Evolutionary conservation across 2,329 filamentous ascomycete species (phyloP).

Genomic region (Whalleya microplaca): DNA sequence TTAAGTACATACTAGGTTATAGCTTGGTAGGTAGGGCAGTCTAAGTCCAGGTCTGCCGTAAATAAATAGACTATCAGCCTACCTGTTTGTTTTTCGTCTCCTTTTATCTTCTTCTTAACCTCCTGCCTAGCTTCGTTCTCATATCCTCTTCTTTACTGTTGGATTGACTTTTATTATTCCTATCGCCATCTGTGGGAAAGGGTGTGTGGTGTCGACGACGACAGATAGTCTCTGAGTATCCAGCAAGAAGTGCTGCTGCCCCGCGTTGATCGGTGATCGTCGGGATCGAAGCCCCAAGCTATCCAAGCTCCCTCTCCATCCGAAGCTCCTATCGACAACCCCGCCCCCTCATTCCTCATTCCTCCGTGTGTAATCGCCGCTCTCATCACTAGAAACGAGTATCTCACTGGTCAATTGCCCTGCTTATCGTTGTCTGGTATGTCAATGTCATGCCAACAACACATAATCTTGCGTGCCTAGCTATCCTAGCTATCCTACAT

Average conservation of each 20-base stretch:
- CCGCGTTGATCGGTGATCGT: conserved; percentile 26
- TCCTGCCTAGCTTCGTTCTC: no score
- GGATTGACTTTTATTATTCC: no score
- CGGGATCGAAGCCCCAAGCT: conserved; percentile 18
- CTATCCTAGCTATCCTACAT: background rate
- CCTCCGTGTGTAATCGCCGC: background rate
- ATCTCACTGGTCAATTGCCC: background rate
- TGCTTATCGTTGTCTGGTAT: conserved; percentile 3
- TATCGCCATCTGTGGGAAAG: background rate
- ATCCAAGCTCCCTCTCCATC: conserved; percentile 7
- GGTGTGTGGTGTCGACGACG: background rate
- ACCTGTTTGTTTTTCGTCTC: background rate
- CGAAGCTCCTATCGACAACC: conserved; percentile 14
- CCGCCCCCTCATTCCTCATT: conserved; percentile 24
- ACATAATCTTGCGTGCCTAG: background rate
- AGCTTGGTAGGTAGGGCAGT: no score
- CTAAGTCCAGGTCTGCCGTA: background rate
- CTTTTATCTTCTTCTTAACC: background rate
- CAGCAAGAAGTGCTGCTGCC: no score
- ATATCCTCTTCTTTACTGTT: no score
- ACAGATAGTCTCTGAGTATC: no score
- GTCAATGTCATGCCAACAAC: conserved; percentile 2
- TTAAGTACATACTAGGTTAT: no score
- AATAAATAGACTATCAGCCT: background rate
- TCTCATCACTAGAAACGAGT: background rate